Base-by-base conservation (phyloP, 306 rosid genomes). In the Morella rubra region DNA sequence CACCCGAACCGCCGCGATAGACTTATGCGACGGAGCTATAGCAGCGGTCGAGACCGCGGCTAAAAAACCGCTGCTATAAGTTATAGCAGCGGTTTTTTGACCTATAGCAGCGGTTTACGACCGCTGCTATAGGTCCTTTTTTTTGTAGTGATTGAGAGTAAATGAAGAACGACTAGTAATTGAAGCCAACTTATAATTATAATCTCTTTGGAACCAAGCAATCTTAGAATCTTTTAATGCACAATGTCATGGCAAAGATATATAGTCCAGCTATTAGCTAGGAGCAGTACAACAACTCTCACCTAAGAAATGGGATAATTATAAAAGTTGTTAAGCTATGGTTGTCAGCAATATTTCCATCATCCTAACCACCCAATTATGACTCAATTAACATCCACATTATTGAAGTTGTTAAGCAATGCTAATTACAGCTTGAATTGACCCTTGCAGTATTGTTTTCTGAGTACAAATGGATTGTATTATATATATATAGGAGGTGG, bases 381-480 rank as follows among this genome's bases (percentile, higher is more conserved):
- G 68, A 59, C 72, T 41, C 50, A 69, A 60, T 79, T 44, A 41
- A 54, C 13, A 24, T 58, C 69, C 41, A 79, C 76, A 76, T 77
- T 71, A 76, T 79, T 68, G 13, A 47, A 77, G 69, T 80, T 37
- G 91, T 87, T 89, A 87, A 71, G 80, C 45, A 49, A 51, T 83
- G 64, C 54, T 85, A 42, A 85, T 79, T 76, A 82, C 44, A 73
- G 71, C 8, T 75, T 77, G 11, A 58, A 71, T 75, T 66, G 14
- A 13, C 20, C 64, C 15, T 81, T 32, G 27, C 51, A 55, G 51
- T 8, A 1, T 20, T 32, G 3, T 32, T 70, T 20, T 53, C 20
- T 65, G 65, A 53, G 10, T 54, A 2, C 51, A 52, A 47, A 75
- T 76, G 65, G 52, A 22, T 64, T 41, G 8, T 49, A 12, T 9